These are phyloP conservation scores for Tripterygium wilfordii DNA, from an alignment of 177 flowering plant genomes.

Conservation along the genomic window DNA sequence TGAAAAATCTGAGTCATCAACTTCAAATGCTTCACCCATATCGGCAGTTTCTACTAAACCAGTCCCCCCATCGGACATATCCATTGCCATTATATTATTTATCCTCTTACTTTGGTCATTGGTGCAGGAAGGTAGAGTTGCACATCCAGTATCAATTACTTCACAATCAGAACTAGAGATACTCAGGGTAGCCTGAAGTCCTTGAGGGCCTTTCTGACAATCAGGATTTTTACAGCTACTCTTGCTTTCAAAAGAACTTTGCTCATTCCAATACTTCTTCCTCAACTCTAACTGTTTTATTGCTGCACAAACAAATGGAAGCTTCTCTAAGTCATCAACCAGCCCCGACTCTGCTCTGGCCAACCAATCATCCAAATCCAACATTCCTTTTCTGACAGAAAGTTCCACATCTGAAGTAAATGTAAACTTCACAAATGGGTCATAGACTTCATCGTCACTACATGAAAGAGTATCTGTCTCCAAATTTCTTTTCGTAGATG, in stretches of 20 bases:
- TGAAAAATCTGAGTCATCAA: conserved; percentile 19
- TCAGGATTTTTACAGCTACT: conserved; percentile 15
- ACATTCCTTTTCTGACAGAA: conserved; percentile 65
- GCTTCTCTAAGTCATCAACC: conserved; percentile 82
- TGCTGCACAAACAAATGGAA: conserved; percentile 94
- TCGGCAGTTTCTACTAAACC: conserved; percentile 20
- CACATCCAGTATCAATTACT: conserved; percentile 4
- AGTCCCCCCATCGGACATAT: conserved; percentile 22
- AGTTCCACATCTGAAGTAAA: conserved; percentile 77
- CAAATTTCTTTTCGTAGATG: conserved; percentile 36
- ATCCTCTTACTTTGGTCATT: conserved; percentile 15
- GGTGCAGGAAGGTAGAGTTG: conserved; percentile 7
- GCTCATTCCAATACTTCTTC: conserved; percentile 70
- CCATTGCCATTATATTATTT: conserved; percentile 2
- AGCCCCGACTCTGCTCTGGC: conserved; percentile 83
- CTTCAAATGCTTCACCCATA: conserved; percentile 24
- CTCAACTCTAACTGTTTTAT: conserved; percentile 71
- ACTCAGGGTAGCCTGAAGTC: conserved; percentile 10
- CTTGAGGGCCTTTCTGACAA: conserved; percentile 15
- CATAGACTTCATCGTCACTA: conserved; percentile 19
- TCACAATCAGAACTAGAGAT: conserved; percentile 11
- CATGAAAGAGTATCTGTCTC: conserved; percentile 7
- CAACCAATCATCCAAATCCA: conserved; percentile 82
- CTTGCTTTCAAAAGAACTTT: conserved; percentile 16
- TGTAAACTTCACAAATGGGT: conserved; percentile 74